Conservation (phyloP, 495 filamentous ascomycete species). For the Daldinia bambusicola region DNA sequence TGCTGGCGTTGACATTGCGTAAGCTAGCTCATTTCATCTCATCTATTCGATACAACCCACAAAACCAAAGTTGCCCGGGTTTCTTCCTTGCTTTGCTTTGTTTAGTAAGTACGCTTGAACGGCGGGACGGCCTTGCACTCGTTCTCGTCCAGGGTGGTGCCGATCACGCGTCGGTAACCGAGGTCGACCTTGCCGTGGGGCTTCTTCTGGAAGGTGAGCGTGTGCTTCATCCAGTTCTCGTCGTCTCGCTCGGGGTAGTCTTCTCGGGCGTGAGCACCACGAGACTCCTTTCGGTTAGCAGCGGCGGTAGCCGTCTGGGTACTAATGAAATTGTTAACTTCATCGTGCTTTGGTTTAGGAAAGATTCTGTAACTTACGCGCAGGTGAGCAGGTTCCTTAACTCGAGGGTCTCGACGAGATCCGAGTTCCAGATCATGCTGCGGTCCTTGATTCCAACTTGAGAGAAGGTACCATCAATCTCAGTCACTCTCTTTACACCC, state of each 20-base stretch:
- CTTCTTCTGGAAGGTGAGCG: conserved; percentile 89
- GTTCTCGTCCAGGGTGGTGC: conserved; percentile 82
- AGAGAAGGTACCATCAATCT: conserved; percentile 80
- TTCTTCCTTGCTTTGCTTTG: background rate
- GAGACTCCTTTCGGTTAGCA: conserved; percentile 89
- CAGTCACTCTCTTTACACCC: conserved; percentile 80
- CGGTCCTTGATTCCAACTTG: conserved; percentile 95
- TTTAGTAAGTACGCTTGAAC: conserved; percentile 86
- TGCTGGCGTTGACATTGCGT: conserved; percentile 15
- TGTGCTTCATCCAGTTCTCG: conserved; percentile 98
- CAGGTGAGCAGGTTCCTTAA: conserved; percentile 93
- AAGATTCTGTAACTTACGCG: conserved; percentile 66
- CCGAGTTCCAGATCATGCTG: conserved; percentile 99
- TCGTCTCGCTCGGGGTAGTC: conserved; percentile 95
- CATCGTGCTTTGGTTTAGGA: background rate
- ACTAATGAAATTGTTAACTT: conserved; percentile 47
- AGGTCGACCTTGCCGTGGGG: conserved; percentile 82
- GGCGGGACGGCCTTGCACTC: conserved; percentile 91
- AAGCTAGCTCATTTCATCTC: background rate
- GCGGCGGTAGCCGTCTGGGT: conserved; percentile 89
- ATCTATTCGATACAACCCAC: conserved; percentile 7
- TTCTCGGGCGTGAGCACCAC: conserved; percentile 94
- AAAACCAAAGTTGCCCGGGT: background rate
- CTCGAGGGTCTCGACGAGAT: conserved; percentile 94
- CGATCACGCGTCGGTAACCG: conserved; percentile 79